Conservation (phyloP, 768 basidiomycete genomes). For the Amanita phalloides region DNA sequence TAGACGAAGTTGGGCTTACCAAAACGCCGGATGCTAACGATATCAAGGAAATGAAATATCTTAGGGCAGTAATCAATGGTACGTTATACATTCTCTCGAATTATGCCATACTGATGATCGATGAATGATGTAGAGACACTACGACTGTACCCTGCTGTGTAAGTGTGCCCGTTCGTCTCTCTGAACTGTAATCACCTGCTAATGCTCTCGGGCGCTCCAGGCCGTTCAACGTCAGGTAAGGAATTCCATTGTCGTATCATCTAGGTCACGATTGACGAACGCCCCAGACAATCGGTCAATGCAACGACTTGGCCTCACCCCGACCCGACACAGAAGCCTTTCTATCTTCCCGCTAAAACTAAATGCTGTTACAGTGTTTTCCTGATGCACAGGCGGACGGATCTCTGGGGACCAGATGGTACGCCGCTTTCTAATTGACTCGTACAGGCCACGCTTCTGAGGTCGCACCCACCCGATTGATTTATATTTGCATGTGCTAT, state of each 20-base stretch:
- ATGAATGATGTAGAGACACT: slow-evolving; percentile 30
- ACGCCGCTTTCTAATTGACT: slow-evolving; percentile 3
- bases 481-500: background rate
- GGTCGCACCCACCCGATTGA: background rate
- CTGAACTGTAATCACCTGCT: background rate
- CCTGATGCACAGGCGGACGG: slow-evolving; percentile 53
- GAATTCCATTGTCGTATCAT: background rate
- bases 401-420: slow-evolving; percentile 70
- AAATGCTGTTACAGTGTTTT: slow-evolving; percentile 48
- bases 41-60: slow-evolving; percentile 51
- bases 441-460: background rate
- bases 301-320: slow-evolving; percentile 37
- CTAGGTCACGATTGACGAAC: background rate
- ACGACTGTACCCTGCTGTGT: slow-evolving; percentile 47
- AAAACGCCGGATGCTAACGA: slow-evolving; percentile 43
- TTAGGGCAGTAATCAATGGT: slow-evolving; percentile 61
- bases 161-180: slow-evolving; percentile 7
- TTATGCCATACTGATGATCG: background rate
- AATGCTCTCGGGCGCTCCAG: slow-evolving; percentile 11
- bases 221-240: slow-evolving; percentile 38
- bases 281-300: slow-evolving; percentile 32
- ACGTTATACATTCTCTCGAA: background rate
- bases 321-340: slow-evolving; percentile 33
- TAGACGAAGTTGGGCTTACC: slow-evolving; percentile 35
- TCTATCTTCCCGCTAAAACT: slow-evolving; percentile 42